These are phyloP conservation scores for Ilex paraguariensis DNA, from an alignment of 305 asterid species.

Conservation along the genomic window DNA sequence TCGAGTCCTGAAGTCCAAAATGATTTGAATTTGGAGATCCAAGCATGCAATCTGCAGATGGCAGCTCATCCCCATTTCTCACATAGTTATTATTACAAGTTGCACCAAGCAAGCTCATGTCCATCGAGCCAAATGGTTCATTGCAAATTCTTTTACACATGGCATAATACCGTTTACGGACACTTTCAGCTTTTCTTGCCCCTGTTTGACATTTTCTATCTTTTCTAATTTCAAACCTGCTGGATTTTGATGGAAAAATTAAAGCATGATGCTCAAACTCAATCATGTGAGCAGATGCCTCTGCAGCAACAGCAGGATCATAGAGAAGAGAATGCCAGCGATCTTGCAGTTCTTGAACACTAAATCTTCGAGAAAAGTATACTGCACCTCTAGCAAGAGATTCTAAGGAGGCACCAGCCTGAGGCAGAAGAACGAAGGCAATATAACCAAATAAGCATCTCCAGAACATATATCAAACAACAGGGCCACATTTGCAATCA, in stretches of 20 bases:
- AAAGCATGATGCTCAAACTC: constrained; percentile 36
- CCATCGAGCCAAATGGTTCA: constrained; percentile 39
- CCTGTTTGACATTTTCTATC: constrained; percentile 24
- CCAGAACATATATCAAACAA: background rate
- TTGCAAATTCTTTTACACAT: constrained; percentile 61
- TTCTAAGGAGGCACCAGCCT: constrained; percentile 91
- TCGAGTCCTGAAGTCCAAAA: constrained; percentile 38
- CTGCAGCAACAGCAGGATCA: constrained; percentile 50
- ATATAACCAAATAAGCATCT: background rate
- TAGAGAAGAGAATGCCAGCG: constrained; percentile 81
- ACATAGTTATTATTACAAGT: constrained; percentile 21
- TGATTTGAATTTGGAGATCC: constrained; percentile 22
- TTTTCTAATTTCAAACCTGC: constrained; percentile 31
- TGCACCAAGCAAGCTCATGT: constrained; percentile 28
- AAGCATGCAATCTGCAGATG: constrained; percentile 23
- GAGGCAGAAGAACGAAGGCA: constrained; percentile 5
- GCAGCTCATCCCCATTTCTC: constrained; percentile 20
- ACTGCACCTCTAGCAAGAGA: constrained; percentile 85
- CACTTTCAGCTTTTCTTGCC: constrained; percentile 57
- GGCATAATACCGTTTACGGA: constrained; percentile 49
- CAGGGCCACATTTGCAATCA: background rate
- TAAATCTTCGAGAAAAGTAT: constrained; percentile 61
- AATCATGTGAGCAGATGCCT: constrained; percentile 48
- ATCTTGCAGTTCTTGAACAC: constrained; percentile 52
- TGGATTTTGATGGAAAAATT: constrained; percentile 29